Evolutionary conservation across 2,329 filamentous ascomycete species (phyloP).

Genomic region (Fusarium concolor): DNA sequence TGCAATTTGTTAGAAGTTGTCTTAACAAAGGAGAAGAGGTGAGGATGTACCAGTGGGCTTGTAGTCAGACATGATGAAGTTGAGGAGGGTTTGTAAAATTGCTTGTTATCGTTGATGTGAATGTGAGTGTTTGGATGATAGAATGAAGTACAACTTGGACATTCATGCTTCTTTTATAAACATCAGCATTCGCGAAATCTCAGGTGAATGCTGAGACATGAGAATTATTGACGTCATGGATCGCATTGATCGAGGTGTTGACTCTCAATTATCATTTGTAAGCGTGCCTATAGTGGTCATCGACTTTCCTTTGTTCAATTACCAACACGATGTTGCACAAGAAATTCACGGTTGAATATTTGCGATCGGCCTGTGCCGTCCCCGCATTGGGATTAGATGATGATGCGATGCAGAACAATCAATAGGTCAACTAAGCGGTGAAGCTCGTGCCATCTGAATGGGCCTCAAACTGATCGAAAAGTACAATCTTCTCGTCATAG

Average conservation of each 20-base stretch:
- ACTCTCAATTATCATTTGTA: background rate
- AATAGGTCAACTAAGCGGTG: background rate
- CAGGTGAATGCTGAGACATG: background rate
- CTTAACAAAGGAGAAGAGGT: fast-evolving
- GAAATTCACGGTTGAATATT: background rate
- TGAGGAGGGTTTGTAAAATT: background rate
- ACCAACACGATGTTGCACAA: background rate
- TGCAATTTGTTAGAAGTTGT: background rate
- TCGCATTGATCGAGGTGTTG: background rate
- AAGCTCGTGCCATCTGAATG: no score
- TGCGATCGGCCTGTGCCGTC: background rate
- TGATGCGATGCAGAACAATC: background rate
- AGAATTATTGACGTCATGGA: slow-evolving; percentile 18
- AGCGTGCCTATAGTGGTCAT: slow-evolving; percentile 15
- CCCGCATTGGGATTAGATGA: background rate
- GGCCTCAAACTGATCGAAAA: background rate
- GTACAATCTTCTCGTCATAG: slow-evolving; percentile 2
- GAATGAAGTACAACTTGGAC: background rate
- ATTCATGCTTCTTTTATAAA: slow-evolving; percentile 1
- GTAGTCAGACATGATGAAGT: slow-evolving; percentile 28
- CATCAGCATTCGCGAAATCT: background rate
- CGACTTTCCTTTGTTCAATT: slow-evolving; percentile 20
- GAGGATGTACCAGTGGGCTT: slow-evolving; percentile 27
- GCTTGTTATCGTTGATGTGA: background rate
- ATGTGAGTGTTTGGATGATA: background rate